Base-by-base conservation (phyloP, 1,139 yeast genomes). In the Diutina scorzettiae region DNA sequence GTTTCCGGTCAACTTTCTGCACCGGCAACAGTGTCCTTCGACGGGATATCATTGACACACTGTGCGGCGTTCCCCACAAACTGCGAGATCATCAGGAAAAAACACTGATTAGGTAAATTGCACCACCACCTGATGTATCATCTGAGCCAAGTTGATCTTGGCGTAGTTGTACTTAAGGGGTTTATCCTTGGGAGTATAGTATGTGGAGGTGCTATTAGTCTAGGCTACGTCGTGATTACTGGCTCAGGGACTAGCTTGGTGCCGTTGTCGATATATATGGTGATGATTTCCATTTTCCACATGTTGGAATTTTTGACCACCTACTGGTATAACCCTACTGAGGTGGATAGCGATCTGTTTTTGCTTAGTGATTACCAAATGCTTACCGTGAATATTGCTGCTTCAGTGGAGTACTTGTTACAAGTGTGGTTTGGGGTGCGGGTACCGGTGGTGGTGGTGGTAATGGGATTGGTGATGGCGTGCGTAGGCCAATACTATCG, bases 271-370 rank as follows among this genome's bases (percentile, higher is more conserved):
- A 36, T 45, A 17, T 47, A 41, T 32, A 40, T 45, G 16, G 18
- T 60, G 71, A 21, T 37, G 4, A 58, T 84, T 18, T 59, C 80
- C 2, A 20, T 69, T 0, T 91, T 91, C 62, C 97, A 91, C 57
- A 71, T 83, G 51, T 57, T 86, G 27, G 98, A 91, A 59, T 91
- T 81, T 57, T 72, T 73, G 52, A 71, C 76, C 42, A 91, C 98
- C 0, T 86, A 94, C 1, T 59, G 66, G 40, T 86, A 69, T 62
- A 89, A 89, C 54, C 69, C 78, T 14, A 57, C 66, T 3, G 77
- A 79, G 52, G 81, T 80, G 5, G 78, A 78, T 40, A 71, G 72
- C 43, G 86, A 82, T 51, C 85, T 96, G 9, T 91, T 84, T 52
- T 69, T 91, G 40, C 60, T 91, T 41, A 75, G 74, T 44, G 94